Percentiles rank a stretch among this genome's conserved stretches.
phyloP scores from a whole-genome alignment of 371 early-diverging fungal species.

The Syncephalastrum contaminatum region DNA sequence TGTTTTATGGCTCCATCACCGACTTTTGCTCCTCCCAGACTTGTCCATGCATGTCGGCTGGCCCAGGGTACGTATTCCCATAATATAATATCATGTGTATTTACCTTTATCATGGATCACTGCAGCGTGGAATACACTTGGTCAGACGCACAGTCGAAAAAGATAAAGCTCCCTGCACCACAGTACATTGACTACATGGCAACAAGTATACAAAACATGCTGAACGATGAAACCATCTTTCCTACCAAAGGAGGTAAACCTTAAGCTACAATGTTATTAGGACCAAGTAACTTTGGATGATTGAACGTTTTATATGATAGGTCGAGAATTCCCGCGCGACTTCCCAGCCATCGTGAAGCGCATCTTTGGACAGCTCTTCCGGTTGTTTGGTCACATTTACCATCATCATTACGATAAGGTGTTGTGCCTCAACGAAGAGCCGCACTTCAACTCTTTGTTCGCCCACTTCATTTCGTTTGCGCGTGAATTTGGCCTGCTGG shows the following conservation, averaged over 20 bases:
- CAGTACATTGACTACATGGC: constrained; percentile 94
- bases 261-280: too few species aligned
- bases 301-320: constrained; percentile 15
- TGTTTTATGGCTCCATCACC: constrained; percentile 89
- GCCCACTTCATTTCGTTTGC: constrained; percentile 92
- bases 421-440: constrained; percentile 78
- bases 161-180: constrained; percentile 84
- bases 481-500: constrained; percentile 88
- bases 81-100: background rate
- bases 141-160: constrained; percentile 85
- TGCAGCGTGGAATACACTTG: constrained; percentile 83
- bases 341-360: constrained; percentile 66
- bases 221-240: constrained; percentile 86
- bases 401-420: constrained; percentile 90
- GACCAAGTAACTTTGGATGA: too few species aligned
- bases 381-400: constrained; percentile 93
- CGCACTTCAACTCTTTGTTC: constrained; percentile 92
- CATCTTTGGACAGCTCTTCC: constrained; percentile 84
- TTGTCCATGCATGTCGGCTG: constrained; percentile 90
- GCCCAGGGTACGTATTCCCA: constrained; percentile 61
- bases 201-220: constrained; percentile 83
- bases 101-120: constrained; percentile 2
- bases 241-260: constrained; percentile 69
- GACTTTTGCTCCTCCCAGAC: constrained; percentile 84
- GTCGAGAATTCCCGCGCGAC: constrained; percentile 80